Conservation (phyloP, 2,329 filamentous ascomycete genomes). For the Leptographium galeiforme region DNA sequence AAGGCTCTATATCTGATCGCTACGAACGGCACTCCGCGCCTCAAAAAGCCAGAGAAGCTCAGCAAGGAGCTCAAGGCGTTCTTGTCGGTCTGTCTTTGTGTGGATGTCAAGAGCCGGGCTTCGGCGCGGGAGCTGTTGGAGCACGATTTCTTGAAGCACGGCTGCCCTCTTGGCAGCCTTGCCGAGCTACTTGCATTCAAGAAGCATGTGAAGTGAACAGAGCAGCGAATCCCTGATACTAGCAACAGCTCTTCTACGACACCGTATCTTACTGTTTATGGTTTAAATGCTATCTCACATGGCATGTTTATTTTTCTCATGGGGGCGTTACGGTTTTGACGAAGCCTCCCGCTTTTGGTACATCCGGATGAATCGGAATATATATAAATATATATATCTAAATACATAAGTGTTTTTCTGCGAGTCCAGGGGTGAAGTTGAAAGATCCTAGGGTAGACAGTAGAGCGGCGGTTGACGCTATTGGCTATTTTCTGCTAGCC, state of each 20-base stretch:
- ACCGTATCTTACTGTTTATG: not conserved
- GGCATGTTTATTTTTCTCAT: not conserved
- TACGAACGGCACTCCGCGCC: slow-evolving; percentile 87
- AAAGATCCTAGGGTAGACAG: not conserved
- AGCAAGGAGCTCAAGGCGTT: slow-evolving; percentile 97
- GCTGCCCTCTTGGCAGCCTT: slow-evolving; percentile 70
- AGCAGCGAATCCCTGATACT: not conserved
- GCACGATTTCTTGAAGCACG: slow-evolving; percentile 89
- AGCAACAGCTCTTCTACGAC: not conserved
- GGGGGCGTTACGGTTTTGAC: not conserved
- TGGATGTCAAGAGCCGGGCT: slow-evolving; percentile 88
- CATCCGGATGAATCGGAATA: slow-evolving; percentile 9
- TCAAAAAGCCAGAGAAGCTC: slow-evolving; percentile 97
- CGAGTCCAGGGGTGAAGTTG: too few species aligned
- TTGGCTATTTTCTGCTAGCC: not conserved
- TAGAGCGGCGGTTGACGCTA: not conserved
- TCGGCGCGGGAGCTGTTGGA: slow-evolving; percentile 79
- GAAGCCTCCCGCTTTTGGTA: slow-evolving; percentile 7
- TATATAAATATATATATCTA: not conserved
- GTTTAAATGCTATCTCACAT: not conserved
- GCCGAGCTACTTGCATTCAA: slow-evolving; percentile 82
- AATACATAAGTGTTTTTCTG: not conserved
- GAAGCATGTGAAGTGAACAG: slow-evolving; percentile 49
- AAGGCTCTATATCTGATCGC: slow-evolving; percentile 97
- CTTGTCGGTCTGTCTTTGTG: slow-evolving; percentile 88